Conservation (phyloP, 179 eudicot genomes). For the Heliamphora pulchella region DNA sequence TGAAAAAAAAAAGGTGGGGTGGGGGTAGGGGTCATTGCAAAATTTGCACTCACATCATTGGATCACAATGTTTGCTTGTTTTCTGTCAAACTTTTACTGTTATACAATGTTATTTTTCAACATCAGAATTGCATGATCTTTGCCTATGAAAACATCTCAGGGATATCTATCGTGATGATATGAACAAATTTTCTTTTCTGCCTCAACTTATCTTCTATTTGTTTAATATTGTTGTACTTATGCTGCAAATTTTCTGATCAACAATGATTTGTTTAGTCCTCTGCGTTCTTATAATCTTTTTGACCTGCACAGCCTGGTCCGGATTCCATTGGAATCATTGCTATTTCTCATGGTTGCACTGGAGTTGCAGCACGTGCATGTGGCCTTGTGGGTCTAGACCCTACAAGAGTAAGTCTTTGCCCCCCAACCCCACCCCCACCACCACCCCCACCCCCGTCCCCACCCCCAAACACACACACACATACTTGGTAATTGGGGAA, state of each 20-base stretch:
- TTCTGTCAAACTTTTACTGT: not conserved
- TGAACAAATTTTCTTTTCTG: not conserved
- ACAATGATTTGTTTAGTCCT: not conserved
- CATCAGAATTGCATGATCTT: not conserved
- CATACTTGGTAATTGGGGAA: not conserved
- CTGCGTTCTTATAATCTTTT: not conserved
- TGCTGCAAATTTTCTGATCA: not conserved
- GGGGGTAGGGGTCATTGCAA: not conserved
- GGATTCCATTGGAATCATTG: conserved; percentile 99
- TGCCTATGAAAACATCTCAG: not conserved
- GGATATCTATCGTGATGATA: not conserved
- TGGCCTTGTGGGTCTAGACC: conserved; percentile 93
- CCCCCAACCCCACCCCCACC: too few species aligned
- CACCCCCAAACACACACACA: too few species aligned
- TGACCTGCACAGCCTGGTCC: conserved; percentile 85
- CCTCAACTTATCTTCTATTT: not conserved
- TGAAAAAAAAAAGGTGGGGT: not conserved
- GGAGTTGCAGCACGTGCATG: conserved; percentile 99
- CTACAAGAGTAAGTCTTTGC: conserved; percentile 94
- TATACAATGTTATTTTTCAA: not conserved
- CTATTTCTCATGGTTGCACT: conserved; percentile 98
- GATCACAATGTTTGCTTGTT: not conserved
- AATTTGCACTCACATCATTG: not conserved
- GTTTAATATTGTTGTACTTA: not conserved
- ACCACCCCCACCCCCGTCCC: too few species aligned